These are phyloP conservation scores for Aphanomyces cochlioides DNA, from an alignment of 352 stramenopile genomes.

Conservation along the genomic window DNA sequence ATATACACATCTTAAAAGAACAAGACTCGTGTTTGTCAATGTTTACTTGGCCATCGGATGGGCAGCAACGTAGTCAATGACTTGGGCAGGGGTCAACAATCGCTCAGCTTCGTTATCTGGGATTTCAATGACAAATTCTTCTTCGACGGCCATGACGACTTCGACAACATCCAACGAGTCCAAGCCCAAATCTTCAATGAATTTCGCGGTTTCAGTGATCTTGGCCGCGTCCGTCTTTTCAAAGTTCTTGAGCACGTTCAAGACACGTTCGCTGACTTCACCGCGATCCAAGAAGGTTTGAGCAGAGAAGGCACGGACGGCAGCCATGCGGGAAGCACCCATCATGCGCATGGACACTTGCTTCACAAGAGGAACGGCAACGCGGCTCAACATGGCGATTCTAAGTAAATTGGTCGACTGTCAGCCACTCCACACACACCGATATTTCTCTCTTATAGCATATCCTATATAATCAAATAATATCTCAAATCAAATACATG, in stretches of 20 bases:
- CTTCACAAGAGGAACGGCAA: conserved; percentile 11
- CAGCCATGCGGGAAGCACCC: conserved; percentile 37
- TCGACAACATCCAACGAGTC: conserved; percentile 97
- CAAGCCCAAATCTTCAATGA: conserved; percentile 97
- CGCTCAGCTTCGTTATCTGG: conserved; percentile 99
- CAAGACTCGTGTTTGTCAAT: background rate
- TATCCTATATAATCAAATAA: background rate
- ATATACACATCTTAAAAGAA: conserved; percentile 16
- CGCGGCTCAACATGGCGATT: conserved; percentile 12
- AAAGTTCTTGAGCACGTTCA: conserved; percentile 99
- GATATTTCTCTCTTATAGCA: background rate
- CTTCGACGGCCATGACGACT: conserved; percentile 99
- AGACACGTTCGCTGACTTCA: conserved; percentile 96
- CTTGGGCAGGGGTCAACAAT: conserved; percentile 94
- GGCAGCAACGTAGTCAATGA: conserved; percentile 97
- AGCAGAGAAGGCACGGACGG: conserved; percentile 51
- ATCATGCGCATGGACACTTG: background rate
- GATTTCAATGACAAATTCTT: conserved; percentile 99
- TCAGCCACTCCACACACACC: conserved; percentile 7
- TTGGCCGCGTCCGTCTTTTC: conserved; percentile 96
- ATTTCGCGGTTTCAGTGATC: conserved; percentile 88
- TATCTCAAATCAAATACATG: background rate
- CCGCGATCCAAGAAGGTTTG: conserved; percentile 85
- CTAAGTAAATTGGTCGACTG: conserved; percentile 13
- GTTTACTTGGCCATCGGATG: conserved; percentile 99